Percentiles rank a stretch among this genome's conserved stretches.
phyloP scores from a whole-genome alignment of 192 early-diverging fungal species.

The Mortierella hygrophila region DNA sequence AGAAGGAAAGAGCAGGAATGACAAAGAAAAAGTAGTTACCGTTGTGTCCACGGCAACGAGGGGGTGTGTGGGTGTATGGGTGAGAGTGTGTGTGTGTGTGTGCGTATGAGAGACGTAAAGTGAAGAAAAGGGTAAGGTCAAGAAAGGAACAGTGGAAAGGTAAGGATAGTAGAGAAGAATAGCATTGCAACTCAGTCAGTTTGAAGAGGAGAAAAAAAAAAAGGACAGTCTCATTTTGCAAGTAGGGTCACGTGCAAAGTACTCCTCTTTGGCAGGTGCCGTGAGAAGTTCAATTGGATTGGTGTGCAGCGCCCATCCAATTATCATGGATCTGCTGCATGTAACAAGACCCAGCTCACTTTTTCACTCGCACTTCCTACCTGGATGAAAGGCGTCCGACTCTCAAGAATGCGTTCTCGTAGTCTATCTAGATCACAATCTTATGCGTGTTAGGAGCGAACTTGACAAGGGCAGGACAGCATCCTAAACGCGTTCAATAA shows the following conservation, averaged over 20 bases:
- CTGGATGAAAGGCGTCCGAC: neutral
- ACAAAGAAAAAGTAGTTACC: neutral
- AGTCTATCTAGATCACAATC: neutral
- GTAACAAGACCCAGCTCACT: too few species aligned
- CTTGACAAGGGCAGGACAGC: neutral
- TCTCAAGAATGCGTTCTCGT: neutral
- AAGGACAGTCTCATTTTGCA: neutral
- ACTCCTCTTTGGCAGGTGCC: too few species aligned
- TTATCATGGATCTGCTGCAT: too few species aligned
- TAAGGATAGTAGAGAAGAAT: neutral
- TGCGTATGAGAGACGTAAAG: too few species aligned
- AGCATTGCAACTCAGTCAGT: too few species aligned
- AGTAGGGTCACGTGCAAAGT: neutral
- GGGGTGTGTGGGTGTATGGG: neutral
- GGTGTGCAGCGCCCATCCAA: too few species aligned
- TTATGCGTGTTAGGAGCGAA: too few species aligned
- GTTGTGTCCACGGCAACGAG: neutral
- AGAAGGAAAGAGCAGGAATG: neutral
- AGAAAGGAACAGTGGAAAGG: neutral
- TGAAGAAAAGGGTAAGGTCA: neutral
- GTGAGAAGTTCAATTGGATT: too few species aligned
- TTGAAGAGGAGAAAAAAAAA: slow-evolving; percentile 10
- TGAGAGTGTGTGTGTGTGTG: neutral
- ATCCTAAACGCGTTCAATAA: neutral
- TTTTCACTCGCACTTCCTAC: too few species aligned